phyloP scores from a whole-genome alignment of 257 asterid genomes.

The Euphrasia confusa region DNA sequence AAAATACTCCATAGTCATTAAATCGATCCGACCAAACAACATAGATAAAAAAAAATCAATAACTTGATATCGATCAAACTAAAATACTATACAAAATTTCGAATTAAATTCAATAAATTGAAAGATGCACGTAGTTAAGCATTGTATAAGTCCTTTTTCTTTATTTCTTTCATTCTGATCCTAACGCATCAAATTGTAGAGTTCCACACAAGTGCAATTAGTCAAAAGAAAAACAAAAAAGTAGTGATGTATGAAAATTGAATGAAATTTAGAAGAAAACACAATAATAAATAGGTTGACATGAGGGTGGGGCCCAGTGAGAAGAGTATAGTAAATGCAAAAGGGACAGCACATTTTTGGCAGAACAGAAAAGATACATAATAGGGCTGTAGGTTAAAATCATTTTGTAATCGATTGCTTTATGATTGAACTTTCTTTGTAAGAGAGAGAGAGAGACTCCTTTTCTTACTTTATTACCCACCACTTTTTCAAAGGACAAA shows the following conservation, averaged over 20 bases:
- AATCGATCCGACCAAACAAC: too few species aligned
- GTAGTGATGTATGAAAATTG: background rate
- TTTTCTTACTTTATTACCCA: slow-evolving; percentile 27
- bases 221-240: background rate
- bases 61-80: too few species aligned
- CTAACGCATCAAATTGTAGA: too few species aligned
- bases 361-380: slow-evolving; percentile 77
- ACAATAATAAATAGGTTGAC: slow-evolving; percentile 43
- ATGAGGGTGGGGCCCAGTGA: slow-evolving; percentile 19
- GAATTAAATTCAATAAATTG: too few species aligned
- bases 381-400: slow-evolving; percentile 50
- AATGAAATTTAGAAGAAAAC: too few species aligned
- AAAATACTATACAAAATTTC: too few species aligned
- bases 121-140: too few species aligned
- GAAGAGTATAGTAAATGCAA: slow-evolving; percentile 50
- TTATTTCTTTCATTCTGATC: too few species aligned
- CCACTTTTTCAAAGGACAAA: slow-evolving; percentile 48
- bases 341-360: slow-evolving; percentile 72
- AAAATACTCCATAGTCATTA: too few species aligned
- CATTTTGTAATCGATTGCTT: slow-evolving; percentile 96
- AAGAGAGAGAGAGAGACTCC: slow-evolving; percentile 11
- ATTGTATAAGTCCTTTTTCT: too few species aligned
- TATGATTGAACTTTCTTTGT: slow-evolving; percentile 45
- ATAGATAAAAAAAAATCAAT: too few species aligned
- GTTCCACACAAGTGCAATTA: too few species aligned